phyloP scores from a whole-genome alignment of 2,329 filamentous ascomycete species.

The Fusarium lyarnte region DNA sequence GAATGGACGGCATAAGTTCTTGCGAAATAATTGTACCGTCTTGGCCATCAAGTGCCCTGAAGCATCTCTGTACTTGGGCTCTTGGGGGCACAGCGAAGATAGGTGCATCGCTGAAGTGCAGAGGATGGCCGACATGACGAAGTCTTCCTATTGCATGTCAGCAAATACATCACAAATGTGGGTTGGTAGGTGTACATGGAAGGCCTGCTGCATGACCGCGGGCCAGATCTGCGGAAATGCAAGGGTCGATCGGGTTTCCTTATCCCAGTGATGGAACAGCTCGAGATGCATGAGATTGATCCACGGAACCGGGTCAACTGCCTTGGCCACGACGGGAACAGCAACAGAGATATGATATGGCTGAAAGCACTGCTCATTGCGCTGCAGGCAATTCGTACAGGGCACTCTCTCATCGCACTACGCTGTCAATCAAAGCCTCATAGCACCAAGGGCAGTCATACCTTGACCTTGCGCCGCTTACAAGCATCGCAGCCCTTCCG shows the following conservation, averaged over 20 bases:
- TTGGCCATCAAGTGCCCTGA: neutral
- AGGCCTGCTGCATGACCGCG: neutral
- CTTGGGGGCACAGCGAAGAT: accelerated
- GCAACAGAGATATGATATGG: neutral
- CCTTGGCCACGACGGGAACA: neutral
- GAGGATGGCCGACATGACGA: neutral
- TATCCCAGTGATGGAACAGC: neutral
- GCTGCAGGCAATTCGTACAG: neutral
- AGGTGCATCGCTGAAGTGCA: neutral
- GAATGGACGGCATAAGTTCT: neutral
- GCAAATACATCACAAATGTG: accelerated
- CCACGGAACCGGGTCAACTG: neutral
- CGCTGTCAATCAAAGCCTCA: neutral
- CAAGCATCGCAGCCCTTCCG: neutral
- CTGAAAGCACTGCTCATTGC: neutral
- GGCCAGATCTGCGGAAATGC: neutral
- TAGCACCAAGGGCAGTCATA: neutral
- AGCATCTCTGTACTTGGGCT: neutral
- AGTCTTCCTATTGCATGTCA: neutral
- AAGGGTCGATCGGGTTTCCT: neutral
- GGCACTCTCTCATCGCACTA: neutral
- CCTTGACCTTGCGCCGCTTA: neutral
- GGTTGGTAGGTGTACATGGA: neutral
- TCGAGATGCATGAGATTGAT: neutral
- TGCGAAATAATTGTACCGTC: neutral